These are phyloP conservation scores for Tricholoma furcatifolium DNA, from an alignment of 768 basidiomycete genomes.

Conservation along the genomic window DNA sequence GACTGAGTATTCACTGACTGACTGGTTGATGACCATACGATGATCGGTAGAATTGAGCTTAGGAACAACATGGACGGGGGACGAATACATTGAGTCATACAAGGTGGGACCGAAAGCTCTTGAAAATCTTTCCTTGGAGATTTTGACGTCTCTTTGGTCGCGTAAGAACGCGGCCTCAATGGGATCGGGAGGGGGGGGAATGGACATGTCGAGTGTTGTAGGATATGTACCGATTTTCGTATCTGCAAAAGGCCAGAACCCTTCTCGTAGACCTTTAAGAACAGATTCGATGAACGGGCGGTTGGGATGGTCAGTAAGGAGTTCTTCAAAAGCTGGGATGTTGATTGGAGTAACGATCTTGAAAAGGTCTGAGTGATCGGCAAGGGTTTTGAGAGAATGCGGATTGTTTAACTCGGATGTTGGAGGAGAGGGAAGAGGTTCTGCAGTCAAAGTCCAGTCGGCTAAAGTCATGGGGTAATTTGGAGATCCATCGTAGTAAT, in stretches of 20 bases:
- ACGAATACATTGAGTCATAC: too few species aligned
- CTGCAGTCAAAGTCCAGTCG: too few species aligned
- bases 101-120: too few species aligned
- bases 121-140: conserved; percentile 22
- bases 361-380: neutral
- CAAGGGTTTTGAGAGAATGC: neutral
- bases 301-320: neutral
- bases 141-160: conserved; percentile 25
- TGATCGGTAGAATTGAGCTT: conserved; percentile 31
- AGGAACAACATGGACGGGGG: conserved; percentile 37
- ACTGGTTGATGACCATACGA: conserved; percentile 38
- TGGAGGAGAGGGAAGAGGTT: too few species aligned
- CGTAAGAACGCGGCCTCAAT: neutral
- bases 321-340: neutral
- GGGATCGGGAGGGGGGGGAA: neutral
- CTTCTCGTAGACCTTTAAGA: neutral
- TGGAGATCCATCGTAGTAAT: neutral
- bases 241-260: conserved; percentile 1
- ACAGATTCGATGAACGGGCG: neutral
- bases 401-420: too few species aligned
- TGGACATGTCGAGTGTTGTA: neutral
- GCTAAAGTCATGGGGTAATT: neutral
- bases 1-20: conserved; percentile 27
- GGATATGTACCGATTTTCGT: neutral
- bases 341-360: too few species aligned